phyloP scores from a whole-genome alignment of 192 early-diverging fungal genomes.

The Haplosporangium gracile region DNA sequence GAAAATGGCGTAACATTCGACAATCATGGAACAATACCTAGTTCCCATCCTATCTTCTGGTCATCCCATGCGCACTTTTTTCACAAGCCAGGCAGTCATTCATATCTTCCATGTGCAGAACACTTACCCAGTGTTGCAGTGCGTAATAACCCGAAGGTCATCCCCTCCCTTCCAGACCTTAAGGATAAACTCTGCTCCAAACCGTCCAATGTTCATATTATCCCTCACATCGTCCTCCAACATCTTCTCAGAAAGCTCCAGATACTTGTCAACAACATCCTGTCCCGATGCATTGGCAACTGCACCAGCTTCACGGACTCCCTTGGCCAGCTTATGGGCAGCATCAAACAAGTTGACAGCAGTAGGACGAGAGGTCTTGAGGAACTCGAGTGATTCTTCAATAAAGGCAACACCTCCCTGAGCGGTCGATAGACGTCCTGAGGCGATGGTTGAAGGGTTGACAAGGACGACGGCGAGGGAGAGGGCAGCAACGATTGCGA shows the following conservation, averaged over 20 bases:
- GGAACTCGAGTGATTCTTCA: constrained; percentile 72
- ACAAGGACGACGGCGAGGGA: constrained; percentile 87
- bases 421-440: constrained; percentile 34
- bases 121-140: constrained; percentile 96
- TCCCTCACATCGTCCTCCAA: constrained; percentile 87
- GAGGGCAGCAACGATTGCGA: constrained; percentile 96
- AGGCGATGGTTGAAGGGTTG: constrained; percentile 18
- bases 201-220: constrained; percentile 87
- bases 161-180: constrained; percentile 55
- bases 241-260: constrained; percentile 85
- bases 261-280: constrained; percentile 71
- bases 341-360: constrained; percentile 98
- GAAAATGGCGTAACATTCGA: background rate
- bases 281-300: constrained; percentile 37
- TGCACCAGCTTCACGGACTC: constrained; percentile 43
- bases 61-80: background rate
- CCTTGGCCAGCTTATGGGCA: constrained; percentile 62
- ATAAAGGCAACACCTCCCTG: constrained; percentile 66
- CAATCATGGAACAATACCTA: background rate
- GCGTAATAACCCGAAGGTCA: constrained; percentile 83
- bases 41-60: background rate
- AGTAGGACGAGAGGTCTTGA: constrained; percentile 94
- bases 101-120: background rate
- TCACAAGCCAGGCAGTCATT: background rate
- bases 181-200: constrained; percentile 84